A percentile compares a stretch with the other conserved stretches of the same genome.
phyloP scores from a whole-genome alignment of 305 asterid genomes.

The Vinca major region DNA sequence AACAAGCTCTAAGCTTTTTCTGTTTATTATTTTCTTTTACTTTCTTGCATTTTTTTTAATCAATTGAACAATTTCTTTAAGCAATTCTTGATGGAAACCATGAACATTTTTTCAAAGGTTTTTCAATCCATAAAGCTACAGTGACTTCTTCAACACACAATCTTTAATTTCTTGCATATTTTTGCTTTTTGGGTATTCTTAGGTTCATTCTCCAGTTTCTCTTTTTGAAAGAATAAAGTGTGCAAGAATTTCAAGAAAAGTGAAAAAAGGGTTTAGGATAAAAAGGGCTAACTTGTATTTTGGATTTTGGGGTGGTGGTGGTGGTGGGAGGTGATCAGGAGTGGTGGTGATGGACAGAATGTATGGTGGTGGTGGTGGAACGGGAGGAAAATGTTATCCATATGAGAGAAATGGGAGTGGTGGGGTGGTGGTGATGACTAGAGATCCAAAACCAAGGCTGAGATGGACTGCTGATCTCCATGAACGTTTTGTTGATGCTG shows the following conservation, averaged over 20 bases:
- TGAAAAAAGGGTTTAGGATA: constrained; percentile 18
- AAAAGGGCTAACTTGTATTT: constrained; percentile 4
- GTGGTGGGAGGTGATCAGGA: constrained; percentile 13
- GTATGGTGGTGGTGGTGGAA: constrained; percentile 28
- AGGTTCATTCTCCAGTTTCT: constrained; percentile 12
- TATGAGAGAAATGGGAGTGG: constrained; percentile 20
- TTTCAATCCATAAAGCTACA: constrained; percentile 15
- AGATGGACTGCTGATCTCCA: constrained; percentile 88
- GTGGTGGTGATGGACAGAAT: constrained; percentile 42
- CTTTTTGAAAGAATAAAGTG: constrained; percentile 25
- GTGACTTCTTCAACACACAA: constrained; percentile 18
- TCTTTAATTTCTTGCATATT: neutral
- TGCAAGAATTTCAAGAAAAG: neutral
- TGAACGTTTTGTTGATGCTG: constrained; percentile 87
- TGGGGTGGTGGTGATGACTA: constrained; percentile 53
- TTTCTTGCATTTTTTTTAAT: constrained; percentile 13
- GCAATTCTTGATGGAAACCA: constrained; percentile 3
- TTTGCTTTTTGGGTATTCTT: constrained; percentile 19
- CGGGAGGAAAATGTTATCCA: constrained; percentile 15
- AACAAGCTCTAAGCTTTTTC: constrained; percentile 17
- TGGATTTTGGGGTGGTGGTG: constrained; percentile 9
- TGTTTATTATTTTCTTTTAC: neutral
- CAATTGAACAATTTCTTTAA: constrained; percentile 3
- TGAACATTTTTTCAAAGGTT: neutral
- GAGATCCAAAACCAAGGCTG: constrained; percentile 85